Evolutionary conservation across 108 stramenopile genomes (phyloP).

Genomic region (Schizochytrium sp.): DNA sequence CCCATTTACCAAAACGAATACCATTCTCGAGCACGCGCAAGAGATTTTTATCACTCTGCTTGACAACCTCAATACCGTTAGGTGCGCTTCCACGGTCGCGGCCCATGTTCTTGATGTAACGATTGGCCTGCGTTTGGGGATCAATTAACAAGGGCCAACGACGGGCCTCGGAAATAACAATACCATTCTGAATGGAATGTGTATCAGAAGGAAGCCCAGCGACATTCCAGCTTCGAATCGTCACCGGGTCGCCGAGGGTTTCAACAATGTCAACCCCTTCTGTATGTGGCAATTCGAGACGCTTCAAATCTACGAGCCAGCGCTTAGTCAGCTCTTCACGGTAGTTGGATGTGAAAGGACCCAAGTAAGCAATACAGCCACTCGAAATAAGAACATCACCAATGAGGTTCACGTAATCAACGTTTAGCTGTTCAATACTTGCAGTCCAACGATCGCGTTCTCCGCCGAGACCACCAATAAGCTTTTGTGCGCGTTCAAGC

Average conservation of each 20-base stretch:
- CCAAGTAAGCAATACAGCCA: constrained; percentile 78
- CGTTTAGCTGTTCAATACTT: constrained; percentile 70
- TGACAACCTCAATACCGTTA: constrained; percentile 79
- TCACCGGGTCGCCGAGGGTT: constrained; percentile 73
- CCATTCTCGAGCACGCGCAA: constrained; percentile 77
- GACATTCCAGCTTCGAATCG: constrained; percentile 73
- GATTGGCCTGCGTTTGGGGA: constrained; percentile 81
- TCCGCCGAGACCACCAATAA: constrained; percentile 82
- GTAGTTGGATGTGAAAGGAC: constrained; percentile 79
- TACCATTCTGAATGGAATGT: constrained; percentile 78
- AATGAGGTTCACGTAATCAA: constrained; percentile 70
- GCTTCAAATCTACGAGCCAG: constrained; percentile 70
- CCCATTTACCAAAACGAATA: constrained; percentile 81
- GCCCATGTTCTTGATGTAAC: constrained; percentile 78
- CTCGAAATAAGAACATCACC: constrained; percentile 77
- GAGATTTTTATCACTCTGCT: constrained; percentile 78
- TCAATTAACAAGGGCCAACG: constrained; percentile 82
- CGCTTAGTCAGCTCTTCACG: constrained; percentile 66
- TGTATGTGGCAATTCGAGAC: constrained; percentile 71
- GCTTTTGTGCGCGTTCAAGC: constrained; percentile 78
- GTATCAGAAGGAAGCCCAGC: constrained; percentile 76
- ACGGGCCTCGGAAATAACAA: constrained; percentile 77
- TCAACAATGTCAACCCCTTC: constrained; percentile 68
- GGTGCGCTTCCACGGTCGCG: constrained; percentile 72
- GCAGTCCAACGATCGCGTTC: constrained; percentile 77